A percentile compares a stretch with the other conserved stretches of the same genome.
Evolutionary conservation across 1,139 yeast genomes (phyloP).

Genomic region (Scheffersomyces quercinus): DNA sequence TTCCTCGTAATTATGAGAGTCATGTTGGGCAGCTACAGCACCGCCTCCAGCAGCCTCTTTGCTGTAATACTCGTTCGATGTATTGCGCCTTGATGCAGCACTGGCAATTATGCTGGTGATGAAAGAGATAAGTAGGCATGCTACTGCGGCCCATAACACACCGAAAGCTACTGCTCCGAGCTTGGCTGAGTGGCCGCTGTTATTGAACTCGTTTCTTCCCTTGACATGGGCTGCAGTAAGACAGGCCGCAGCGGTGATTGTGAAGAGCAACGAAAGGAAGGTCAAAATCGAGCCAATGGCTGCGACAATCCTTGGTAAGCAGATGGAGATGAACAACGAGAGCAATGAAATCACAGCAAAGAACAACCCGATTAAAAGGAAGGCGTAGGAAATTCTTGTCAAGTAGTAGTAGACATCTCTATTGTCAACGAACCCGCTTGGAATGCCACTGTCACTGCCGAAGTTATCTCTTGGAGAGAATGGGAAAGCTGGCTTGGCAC

Average conservation of each 20-base stretch:
- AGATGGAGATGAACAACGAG: slow-evolving; percentile 7
- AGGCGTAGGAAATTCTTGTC: slow-evolving; percentile 69
- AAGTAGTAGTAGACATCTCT: slow-evolving; percentile 59
- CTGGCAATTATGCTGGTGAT: slow-evolving; percentile 7
- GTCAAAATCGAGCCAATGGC: slow-evolving; percentile 18
- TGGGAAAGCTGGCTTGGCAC: slow-evolving; percentile 57
- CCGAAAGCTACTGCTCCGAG: slow-evolving; percentile 64
- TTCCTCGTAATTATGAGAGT: too few species aligned
- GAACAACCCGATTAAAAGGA: slow-evolving; percentile 58
- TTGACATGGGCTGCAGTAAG: slow-evolving; percentile 65
- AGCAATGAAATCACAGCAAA: slow-evolving; percentile 52
- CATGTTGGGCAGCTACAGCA: too few species aligned
- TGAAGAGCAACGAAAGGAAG: slow-evolving; percentile 52
- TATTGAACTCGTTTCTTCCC: slow-evolving; percentile 57
- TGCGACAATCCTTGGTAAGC: slow-evolving; percentile 20
- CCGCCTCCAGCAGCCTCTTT: too few species aligned
- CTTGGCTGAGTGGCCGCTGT: slow-evolving; percentile 45
- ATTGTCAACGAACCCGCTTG: slow-evolving; percentile 44
- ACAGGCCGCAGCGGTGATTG: slow-evolving; percentile 57
- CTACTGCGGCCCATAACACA: slow-evolving; percentile 63
- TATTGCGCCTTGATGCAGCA: too few species aligned
- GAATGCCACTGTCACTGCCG: slow-evolving; percentile 42
- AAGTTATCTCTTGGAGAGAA: slow-evolving; percentile 67
- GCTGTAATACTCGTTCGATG: too few species aligned
- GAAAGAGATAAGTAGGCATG: slow-evolving; percentile 37